phyloP scores from a whole-genome alignment of 202 grass and related monocot genomes.

The Panicum hallii region DNA sequence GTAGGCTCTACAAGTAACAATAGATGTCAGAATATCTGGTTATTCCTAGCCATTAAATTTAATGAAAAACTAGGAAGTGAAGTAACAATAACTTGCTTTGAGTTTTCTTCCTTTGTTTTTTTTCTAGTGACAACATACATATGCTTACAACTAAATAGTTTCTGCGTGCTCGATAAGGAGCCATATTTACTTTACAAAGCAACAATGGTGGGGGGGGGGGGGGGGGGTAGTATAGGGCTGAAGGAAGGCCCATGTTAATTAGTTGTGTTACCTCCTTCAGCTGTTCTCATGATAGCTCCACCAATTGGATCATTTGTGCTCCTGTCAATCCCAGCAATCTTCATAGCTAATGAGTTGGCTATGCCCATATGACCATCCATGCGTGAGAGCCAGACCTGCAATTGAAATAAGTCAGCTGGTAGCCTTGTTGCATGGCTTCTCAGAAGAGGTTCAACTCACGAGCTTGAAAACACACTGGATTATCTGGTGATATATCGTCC shows the following conservation, averaged over 20 bases:
- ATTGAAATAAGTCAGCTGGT: not conserved
- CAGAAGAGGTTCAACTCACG: not conserved
- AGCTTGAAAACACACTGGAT: constrained; percentile 68
- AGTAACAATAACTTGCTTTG: not conserved
- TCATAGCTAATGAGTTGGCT: constrained; percentile 86
- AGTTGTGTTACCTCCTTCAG: constrained; percentile 66
- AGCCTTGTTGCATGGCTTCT: constrained; percentile 1
- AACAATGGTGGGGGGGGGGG: too few species aligned
- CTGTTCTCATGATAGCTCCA: constrained; percentile 68
- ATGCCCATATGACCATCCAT: constrained; percentile 94
- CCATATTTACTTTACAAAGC: not conserved
- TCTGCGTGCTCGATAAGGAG: not conserved
- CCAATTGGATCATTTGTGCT: constrained; percentile 69
- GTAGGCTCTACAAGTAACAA: constrained; percentile 66
- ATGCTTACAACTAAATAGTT: not conserved
- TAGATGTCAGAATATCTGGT: not conserved
- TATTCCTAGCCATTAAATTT: not conserved
- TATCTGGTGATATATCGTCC: constrained; percentile 78
- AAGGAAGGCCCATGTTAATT: not conserved
- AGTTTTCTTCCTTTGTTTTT: not conserved
- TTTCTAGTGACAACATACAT: not conserved
- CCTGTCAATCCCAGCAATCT: constrained; percentile 71
- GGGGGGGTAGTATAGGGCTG: not conserved
- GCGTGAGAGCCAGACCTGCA: constrained; percentile 81
- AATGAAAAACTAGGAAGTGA: not conserved